Base-by-base conservation (phyloP, 2,329 filamentous ascomycete species). In the Hypoxylon sp. region DNA sequence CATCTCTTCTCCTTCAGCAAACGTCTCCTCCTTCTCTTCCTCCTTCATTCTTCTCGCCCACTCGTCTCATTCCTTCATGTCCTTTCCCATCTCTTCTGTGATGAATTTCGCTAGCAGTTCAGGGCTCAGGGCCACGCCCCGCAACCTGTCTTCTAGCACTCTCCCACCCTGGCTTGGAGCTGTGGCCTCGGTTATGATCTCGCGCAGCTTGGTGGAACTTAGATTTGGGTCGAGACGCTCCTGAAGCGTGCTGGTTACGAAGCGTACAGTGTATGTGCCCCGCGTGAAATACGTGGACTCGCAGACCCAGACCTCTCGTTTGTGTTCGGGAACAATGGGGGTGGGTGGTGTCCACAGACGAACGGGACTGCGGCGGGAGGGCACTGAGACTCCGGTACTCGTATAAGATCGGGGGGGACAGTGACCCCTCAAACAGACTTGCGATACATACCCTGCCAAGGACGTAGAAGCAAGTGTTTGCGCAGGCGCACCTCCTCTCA, bases 131-230 rank as follows among this genome's bases (percentile, higher is more conserved):
- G 70, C 69, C 6, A 67, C 14, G 10, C 60, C 63, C 5, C 22
- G 33, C n/a, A 74, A 33, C 3, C 46, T 42, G 5, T 62, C 37
- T 42, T 63, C 60, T 2, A 72, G 60, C 19, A 2, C 58, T 10
- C 22, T 11, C 29, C 19, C 14, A 5, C 19, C 19, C 47, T 44
- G 9, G 19, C 22, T 3, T 1, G 39, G 39, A 9, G 17, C 8
- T 3, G 17, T 3, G 17, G 39, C 39, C 5, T 24, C 33, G 8
- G 55, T 48, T 42, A 73, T 56, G 22, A 68, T 63, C 11, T 22
- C 29, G 9, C 68, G 51, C 26, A 72, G 6, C 5, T 52, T 52
- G 10, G 65, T 73, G 31, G 71, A 73, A 48, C 72, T 74, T 5
- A 73, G 55, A 22, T 48, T 51, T 3, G 67, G 65, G 31, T 63